Conservation (phyloP, 108 stramenopile genomes). For the Schizochytrium sp. region DNA sequence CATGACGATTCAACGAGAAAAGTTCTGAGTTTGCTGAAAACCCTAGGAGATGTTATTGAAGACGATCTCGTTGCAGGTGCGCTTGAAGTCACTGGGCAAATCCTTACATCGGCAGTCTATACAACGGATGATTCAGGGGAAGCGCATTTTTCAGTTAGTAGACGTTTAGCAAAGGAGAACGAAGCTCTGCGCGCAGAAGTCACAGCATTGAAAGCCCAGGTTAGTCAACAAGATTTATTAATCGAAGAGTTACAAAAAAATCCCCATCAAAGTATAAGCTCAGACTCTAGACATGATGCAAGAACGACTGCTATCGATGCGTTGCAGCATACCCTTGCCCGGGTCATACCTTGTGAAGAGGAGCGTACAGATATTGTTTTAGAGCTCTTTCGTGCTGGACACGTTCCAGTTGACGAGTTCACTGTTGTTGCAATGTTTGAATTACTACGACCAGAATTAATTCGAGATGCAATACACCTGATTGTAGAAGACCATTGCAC, state of each 20-base stretch:
- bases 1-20: neutral
- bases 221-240: neutral
- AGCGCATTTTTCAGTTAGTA: neutral
- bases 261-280: neutral
- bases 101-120: constrained; percentile 13
- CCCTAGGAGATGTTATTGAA: neutral
- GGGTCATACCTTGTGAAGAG: neutral
- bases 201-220: neutral
- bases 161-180: constrained; percentile 1
- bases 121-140: neutral
- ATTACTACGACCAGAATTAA: neutral
- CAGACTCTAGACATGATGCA: neutral
- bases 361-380: neutral
- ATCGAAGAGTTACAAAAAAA: constrained; percentile 21
- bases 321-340: neutral
- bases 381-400: neutral
- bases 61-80: constrained; percentile 24
- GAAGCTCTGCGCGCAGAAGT: neutral
- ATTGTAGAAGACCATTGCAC: neutral
- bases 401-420: constrained; percentile 18
- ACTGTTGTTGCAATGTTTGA: neutral
- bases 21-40: neutral
- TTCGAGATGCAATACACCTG: neutral
- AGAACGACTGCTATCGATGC: neutral
- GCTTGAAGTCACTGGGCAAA: neutral